Evolutionary conservation across 768 basidiomycete genomes (phyloP), one percentile per base, ranked within the genome.

Genomic region (Amanita fuliginea): DNA sequence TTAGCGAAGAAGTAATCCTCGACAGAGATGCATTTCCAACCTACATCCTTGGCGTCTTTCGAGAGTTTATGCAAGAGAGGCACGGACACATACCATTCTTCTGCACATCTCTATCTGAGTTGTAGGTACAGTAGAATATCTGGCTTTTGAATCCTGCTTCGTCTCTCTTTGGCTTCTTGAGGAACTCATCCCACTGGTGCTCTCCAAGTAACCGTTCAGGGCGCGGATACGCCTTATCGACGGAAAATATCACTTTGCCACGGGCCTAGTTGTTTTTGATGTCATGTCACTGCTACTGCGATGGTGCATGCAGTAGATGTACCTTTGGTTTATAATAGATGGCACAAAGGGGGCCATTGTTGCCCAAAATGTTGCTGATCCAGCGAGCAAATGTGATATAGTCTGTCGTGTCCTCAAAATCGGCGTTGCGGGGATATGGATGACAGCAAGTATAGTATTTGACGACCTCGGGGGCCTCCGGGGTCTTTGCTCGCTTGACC

Each of bases 1-100:
- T 61, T 60, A 18, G 60, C 56, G 61, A 77, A 76, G 68, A 75
- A 77, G 6, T 50, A 53, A 13, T 61, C 57, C 34, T 70, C 61
- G 35, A 75, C 66, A 24, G 68, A 58, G 42, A 76, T 65, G 6
- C 66, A 57, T 51, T 76, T 77, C 77, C 77, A 79, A 7, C 77
- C 77, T 76, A 9, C 44, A 30, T 24, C n/a, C 32, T 14, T 13
- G 26, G 22, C 22, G 10, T 39, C 34, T 21, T 35, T 32, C 32
- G 32, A 13, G 28, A 48, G 22, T 42, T 11, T 35, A 37, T 26
- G 42, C n/a, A n/a, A 13, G 21, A 30, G 8, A 24, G 18, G 30
- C 24, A n/a, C 46, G 6, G 2, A 47, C n/a, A 53, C 72, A 30
- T 47, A 73, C 76, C 77, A 46, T 74, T 72, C 57, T 78, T 77